Conservation (phyloP, 768 basidiomycete species). For the Lentinula raphanica region DNA sequence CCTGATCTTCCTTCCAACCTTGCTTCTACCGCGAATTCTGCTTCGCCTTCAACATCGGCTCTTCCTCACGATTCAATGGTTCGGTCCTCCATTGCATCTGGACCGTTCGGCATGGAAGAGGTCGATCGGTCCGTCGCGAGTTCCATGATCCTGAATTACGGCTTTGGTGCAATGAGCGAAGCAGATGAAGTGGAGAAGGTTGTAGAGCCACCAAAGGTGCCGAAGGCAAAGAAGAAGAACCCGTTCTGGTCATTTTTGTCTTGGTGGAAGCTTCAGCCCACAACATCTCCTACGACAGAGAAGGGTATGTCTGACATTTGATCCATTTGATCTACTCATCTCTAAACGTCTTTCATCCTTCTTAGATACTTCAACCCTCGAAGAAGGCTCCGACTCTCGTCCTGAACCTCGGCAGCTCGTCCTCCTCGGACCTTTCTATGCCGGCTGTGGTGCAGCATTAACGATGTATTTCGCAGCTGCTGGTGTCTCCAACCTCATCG, state of each 20-base stretch:
- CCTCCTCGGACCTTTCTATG: constrained; percentile 66
- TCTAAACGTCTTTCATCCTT: neutral
- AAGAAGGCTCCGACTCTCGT: neutral
- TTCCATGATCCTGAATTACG: neutral
- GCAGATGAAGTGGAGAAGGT: neutral
- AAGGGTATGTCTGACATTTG: neutral
- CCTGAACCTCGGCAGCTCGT: constrained; percentile 33
- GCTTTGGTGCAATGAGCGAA: neutral
- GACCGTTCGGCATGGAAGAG: constrained; percentile 8
- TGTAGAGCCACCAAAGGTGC: neutral
- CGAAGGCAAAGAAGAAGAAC: constrained; percentile 1
- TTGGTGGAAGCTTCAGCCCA: constrained; percentile 4
- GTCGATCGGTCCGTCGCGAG: neutral
- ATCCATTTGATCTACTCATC: neutral
- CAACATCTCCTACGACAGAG: neutral
- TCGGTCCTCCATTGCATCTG: neutral
- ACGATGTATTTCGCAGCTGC: constrained; percentile 60
- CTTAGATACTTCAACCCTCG: neutral
- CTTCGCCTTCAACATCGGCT: neutral
- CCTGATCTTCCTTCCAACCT: neutral
- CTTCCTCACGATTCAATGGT: neutral
- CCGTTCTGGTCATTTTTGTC: neutral
- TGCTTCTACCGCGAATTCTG: neutral
- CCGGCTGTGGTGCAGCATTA: constrained; percentile 60
- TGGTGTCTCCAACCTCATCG: constrained; percentile 53